Conservation (phyloP, 441 rosid genomes). For the Populus trichocarpa region DNA sequence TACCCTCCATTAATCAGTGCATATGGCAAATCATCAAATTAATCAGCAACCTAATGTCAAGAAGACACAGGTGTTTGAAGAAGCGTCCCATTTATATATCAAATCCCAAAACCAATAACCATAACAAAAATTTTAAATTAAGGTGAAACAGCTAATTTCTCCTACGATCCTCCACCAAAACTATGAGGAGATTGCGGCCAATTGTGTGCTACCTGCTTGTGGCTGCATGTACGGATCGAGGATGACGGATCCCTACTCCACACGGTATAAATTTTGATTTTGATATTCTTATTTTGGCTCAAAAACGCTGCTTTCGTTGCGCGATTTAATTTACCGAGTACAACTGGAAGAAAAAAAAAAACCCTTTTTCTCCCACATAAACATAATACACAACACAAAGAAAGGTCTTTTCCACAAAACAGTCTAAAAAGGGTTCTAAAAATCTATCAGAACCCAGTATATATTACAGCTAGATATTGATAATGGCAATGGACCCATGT, state of each 20-base stretch:
- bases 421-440: too few relatives aligned
- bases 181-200: constrained; percentile 1
- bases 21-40: constrained; percentile 5
- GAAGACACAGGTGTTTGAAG: neutral
- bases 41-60: neutral
- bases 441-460: too few relatives aligned
- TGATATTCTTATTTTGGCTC: neutral
- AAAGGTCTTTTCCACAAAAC: too few relatives aligned
- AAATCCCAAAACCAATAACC: neutral
- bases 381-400: too few relatives aligned
- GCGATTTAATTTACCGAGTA: too few relatives aligned
- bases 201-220: neutral
- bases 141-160: neutral
- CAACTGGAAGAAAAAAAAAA: too few relatives aligned
- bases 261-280: neutral
- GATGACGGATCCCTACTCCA: constrained; percentile 8
- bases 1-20: constrained; percentile 13
- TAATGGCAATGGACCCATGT: constrained; percentile 8
- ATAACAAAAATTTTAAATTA: neutral
- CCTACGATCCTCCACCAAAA: neutral
- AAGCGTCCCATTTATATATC: neutral
- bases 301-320: neutral
- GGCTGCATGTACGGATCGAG: constrained; percentile 2
- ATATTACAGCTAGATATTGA: constrained; percentile 9
- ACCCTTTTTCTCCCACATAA: too few relatives aligned